phyloP scores from a whole-genome alignment of 1,139 yeast genomes.

The Saccharomycopsis hybrid region DNA sequence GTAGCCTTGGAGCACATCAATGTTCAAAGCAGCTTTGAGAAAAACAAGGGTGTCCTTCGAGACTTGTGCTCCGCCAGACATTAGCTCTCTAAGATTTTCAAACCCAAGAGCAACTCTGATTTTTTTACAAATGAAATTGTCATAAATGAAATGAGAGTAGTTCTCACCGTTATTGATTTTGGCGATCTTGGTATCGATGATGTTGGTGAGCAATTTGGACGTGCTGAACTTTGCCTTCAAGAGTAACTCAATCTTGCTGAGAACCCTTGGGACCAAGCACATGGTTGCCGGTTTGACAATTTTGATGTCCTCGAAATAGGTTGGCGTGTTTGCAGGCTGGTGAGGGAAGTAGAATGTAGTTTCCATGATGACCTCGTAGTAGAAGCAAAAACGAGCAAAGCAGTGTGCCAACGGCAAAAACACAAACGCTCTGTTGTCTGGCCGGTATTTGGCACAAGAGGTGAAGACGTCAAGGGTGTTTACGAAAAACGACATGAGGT shows the following conservation, averaged over 20 bases:
- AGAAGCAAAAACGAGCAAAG: not conserved
- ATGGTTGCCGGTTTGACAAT: conserved; percentile 43
- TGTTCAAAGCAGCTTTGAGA: conserved; percentile 2
- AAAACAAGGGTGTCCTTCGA: conserved; percentile 33
- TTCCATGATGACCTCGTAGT: conserved; percentile 18
- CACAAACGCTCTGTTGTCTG: conserved; percentile 42
- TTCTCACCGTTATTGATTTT: conserved; percentile 24
- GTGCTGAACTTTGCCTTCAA: conserved; percentile 31
- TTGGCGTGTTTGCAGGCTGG: conserved; percentile 25
- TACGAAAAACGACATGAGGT: conserved; percentile 75
- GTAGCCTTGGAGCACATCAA: conserved; percentile 43
- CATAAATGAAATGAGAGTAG: conserved; percentile 12
- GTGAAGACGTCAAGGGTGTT: conserved; percentile 69
- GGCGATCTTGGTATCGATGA: conserved; percentile 30
- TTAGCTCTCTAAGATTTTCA: conserved; percentile 35
- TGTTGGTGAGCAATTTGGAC: conserved; percentile 30
- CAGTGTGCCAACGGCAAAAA: conserved; percentile 14
- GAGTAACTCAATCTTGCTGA: conserved; percentile 47
- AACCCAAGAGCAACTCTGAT: conserved; percentile 46
- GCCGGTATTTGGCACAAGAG: conserved; percentile 40
- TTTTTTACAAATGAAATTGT: conserved; percentile 28
- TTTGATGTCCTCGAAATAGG: conserved; percentile 46
- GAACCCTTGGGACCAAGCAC: conserved; percentile 56
- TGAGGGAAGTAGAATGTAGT: conserved; percentile 37
- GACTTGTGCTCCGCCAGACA: conserved; percentile 60